Evolutionary conservation across 257 asterid genomes (phyloP).

Genomic region (Salvia miltiorrhiza): DNA sequence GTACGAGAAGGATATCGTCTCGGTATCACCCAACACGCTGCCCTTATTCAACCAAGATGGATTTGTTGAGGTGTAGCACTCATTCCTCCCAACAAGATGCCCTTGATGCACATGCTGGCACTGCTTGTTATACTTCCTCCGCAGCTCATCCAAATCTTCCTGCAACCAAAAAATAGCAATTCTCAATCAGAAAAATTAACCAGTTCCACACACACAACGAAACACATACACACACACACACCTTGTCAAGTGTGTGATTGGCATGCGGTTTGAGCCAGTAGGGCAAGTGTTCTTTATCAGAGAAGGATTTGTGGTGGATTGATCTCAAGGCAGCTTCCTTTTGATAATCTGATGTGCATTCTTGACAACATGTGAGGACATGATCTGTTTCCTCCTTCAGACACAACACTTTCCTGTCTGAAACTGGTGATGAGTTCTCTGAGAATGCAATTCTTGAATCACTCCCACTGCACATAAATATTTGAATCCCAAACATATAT

Average conservation of each 20-base stretch:
- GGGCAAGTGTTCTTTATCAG: constrained; percentile 47
- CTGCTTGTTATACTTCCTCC: constrained; percentile 65
- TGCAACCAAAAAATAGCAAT: constrained; percentile 15
- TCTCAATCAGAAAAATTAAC: background rate
- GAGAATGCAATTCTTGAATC: constrained; percentile 42
- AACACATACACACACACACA: constrained; percentile 8
- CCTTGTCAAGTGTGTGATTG: constrained; percentile 44
- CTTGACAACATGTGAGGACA: constrained; percentile 57
- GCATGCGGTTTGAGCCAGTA: constrained; percentile 60
- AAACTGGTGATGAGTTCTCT: constrained; percentile 34
- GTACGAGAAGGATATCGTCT: constrained; percentile 46
- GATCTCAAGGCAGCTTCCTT: constrained; percentile 48
- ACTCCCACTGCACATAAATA: constrained; percentile 35
- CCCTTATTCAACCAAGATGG: constrained; percentile 34
- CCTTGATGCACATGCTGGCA: constrained; percentile 61
- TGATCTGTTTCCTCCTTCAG: constrained; percentile 42
- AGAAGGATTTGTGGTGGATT: constrained; percentile 27
- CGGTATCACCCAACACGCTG: constrained; percentile 36
- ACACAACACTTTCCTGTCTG: constrained; percentile 36
- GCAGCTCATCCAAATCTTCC: constrained; percentile 55
- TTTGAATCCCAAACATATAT: too few species aligned
- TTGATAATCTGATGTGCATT: constrained; percentile 68
- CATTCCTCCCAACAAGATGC: too few species aligned
- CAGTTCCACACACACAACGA: too few species aligned
- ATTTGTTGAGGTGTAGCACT: constrained; percentile 34